Conservation (phyloP, 345 rosid genomes). For the Atalantia buxifolia region DNA sequence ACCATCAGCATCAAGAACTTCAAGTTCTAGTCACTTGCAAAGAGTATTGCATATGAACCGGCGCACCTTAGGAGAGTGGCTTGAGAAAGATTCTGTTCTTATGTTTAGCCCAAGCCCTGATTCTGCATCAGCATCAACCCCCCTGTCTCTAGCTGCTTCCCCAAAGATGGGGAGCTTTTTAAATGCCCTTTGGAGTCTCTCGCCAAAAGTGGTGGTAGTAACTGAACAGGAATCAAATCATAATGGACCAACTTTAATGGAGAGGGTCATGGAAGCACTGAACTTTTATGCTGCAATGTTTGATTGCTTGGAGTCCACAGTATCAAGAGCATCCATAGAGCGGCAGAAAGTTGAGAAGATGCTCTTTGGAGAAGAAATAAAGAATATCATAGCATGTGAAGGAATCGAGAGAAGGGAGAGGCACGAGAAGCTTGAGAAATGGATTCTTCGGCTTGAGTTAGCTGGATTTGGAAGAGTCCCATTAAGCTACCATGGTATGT, state of each 20-base stretch:
- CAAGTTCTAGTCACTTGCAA: slow-evolving; percentile 26
- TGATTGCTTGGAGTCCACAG: slow-evolving; percentile 68
- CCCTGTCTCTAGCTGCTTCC: slow-evolving; percentile 36
- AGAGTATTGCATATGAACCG: slow-evolving; percentile 38
- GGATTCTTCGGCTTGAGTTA: slow-evolving; percentile 59
- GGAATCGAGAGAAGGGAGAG: slow-evolving; percentile 64
- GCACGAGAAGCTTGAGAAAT: slow-evolving; percentile 70
- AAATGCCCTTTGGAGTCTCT: slow-evolving; percentile 47
- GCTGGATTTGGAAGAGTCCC: slow-evolving; percentile 60
- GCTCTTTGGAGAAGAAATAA: slow-evolving; percentile 72
- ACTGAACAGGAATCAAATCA: slow-evolving; percentile 70
- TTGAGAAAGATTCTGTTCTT: slow-evolving; percentile 47
- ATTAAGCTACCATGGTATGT: slow-evolving; percentile 57
- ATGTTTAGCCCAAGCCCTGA: slow-evolving; percentile 43
- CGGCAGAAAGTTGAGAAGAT: slow-evolving; percentile 67
- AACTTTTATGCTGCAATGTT: slow-evolving; percentile 60
- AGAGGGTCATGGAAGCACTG: slow-evolving; percentile 59
- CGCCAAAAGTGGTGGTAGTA: slow-evolving; percentile 65
- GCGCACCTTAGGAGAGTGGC: slow-evolving; percentile 66
- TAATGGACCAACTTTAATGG: slow-evolving; percentile 47
- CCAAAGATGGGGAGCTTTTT: slow-evolving; percentile 50
- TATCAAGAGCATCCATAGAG: slow-evolving; percentile 45
- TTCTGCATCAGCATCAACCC: slow-evolving; percentile 39
- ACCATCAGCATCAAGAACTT: slow-evolving; percentile 32
- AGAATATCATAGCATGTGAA: slow-evolving; percentile 68